Conservation (phyloP, 2,329 filamentous ascomycete genomes). For the Colletotrichum neosansevieriae region DNA sequence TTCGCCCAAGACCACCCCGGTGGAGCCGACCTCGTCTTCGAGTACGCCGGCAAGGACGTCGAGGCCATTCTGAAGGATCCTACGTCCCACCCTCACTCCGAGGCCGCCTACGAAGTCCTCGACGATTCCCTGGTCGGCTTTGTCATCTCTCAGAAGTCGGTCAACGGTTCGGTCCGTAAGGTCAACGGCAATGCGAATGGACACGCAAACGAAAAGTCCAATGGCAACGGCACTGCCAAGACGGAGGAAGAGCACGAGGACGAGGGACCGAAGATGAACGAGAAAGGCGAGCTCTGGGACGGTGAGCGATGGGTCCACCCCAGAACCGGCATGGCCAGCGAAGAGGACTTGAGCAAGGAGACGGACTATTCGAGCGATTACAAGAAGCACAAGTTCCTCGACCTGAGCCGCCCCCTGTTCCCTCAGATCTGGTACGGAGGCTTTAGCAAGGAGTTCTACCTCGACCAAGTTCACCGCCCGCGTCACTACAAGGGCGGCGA, state of each 20-base stretch:
- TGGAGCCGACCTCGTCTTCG: constrained; percentile 86
- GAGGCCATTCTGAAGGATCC: constrained; percentile 84
- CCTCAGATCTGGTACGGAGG: constrained; percentile 89
- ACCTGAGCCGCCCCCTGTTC: constrained; percentile 86
- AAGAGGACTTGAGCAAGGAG: constrained; percentile 86
- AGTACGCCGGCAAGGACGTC: constrained; percentile 91
- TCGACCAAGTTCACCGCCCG: constrained; percentile 95
- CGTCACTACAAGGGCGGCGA: constrained; percentile 94
- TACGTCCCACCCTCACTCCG: constrained; percentile 86
- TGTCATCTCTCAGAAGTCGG: constrained; percentile 70
- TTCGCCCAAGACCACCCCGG: constrained; percentile 94
- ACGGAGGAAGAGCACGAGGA: constrained; percentile 46
- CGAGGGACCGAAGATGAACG: constrained; percentile 42
- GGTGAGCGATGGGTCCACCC: constrained; percentile 58
- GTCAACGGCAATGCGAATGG: constrained; percentile 52
- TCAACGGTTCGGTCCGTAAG: constrained; percentile 48
- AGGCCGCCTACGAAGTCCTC: constrained; percentile 94
- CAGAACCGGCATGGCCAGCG: constrained; percentile 88
- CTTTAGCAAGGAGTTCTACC: constrained; percentile 95
- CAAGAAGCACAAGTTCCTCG: constrained; percentile 92
- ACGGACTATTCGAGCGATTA: constrained; percentile 84
- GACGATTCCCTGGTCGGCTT: constrained; percentile 90
- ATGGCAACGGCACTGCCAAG: constrained; percentile 51
- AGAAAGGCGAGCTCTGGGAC: constrained; percentile 45
- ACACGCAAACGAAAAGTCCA: constrained; percentile 34